Conservation (phyloP, 2,329 filamentous ascomycete species). For the Aspergillus sp. region DNA sequence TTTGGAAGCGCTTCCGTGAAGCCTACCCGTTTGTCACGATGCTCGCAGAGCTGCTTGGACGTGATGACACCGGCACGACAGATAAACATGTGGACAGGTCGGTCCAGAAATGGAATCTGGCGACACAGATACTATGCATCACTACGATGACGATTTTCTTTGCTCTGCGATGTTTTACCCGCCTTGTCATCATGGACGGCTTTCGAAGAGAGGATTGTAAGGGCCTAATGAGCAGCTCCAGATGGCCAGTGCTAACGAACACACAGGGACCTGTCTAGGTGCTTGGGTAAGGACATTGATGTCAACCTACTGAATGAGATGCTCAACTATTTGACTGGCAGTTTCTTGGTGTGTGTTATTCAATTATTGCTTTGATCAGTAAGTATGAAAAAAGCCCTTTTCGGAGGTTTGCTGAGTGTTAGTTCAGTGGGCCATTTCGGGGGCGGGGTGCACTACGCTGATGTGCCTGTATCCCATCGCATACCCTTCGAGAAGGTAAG, state of each 20-base stretch:
- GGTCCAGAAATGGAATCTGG: slow-evolving; percentile 30
- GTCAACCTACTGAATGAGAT: background rate
- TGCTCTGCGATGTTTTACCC: slow-evolving; percentile 26
- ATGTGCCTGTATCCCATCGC: slow-evolving; percentile 34
- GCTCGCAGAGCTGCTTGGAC: slow-evolving; percentile 10
- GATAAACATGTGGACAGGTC: slow-evolving; percentile 18
- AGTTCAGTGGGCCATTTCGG: slow-evolving; percentile 35
- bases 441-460: slow-evolving; percentile 40
- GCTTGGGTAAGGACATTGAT: slow-evolving; percentile 18
- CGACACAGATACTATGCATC: slow-evolving; percentile 32
- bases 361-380: slow-evolving; percentile 28
- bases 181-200: slow-evolving; percentile 26
- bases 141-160: slow-evolving; percentile 30
- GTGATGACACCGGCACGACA: slow-evolving; percentile 1
- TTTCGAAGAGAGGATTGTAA: slow-evolving; percentile 31
- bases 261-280: slow-evolving; percentile 21
- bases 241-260: background rate
- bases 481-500: slow-evolving; percentile 41
- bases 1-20: background rate
- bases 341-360: slow-evolving; percentile 28
- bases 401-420: slow-evolving; percentile 13
- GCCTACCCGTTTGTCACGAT: slow-evolving; percentile 5
- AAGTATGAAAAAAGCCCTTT: background rate
- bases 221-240: slow-evolving; percentile 4
- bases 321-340: background rate